A percentile compares a stretch with the other conserved stretches of the same genome.
phyloP scores from a whole-genome alignment of 495 filamentous ascomycete species.

The Parachaetomium inaequale region DNA sequence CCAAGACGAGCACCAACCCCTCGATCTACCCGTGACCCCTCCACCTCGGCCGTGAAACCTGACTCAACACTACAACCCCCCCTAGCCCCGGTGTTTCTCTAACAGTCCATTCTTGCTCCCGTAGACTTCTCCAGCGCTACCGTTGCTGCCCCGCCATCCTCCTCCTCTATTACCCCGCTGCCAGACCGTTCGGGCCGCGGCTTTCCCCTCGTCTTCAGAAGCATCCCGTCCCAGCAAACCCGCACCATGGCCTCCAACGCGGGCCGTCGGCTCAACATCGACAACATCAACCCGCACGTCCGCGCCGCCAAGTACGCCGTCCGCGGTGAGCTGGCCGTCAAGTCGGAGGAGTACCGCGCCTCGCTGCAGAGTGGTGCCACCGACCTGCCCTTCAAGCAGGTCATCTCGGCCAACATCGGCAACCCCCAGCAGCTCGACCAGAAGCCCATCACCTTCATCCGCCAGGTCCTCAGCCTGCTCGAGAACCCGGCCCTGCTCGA shows the following conservation, averaged over 20 bases:
- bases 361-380: slow-evolving; percentile 51
- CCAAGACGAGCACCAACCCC: background rate
- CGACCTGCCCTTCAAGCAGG: slow-evolving; percentile 77
- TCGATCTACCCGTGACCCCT: background rate
- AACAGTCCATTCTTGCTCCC: slow-evolving; percentile 16
- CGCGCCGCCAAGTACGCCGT: slow-evolving; percentile 90
- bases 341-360: slow-evolving; percentile 83
- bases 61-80: slow-evolving; percentile 6
- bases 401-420: slow-evolving; percentile 97
- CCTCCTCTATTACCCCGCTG: slow-evolving; percentile 22
- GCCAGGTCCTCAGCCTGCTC: slow-evolving; percentile 89
- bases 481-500: slow-evolving; percentile 85
- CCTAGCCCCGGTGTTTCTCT: slow-evolving; percentile 14
- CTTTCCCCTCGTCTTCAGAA: slow-evolving; percentile 3
- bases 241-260: slow-evolving; percentile 34
- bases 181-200: slow-evolving; percentile 1
- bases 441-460: slow-evolving; percentile 98
- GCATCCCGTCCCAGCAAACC: slow-evolving; percentile 19
- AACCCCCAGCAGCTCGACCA: slow-evolving; percentile 98
- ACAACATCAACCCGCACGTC: slow-evolving; percentile 90
- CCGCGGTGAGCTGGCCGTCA: slow-evolving; percentile 87
- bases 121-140: slow-evolving; percentile 18
- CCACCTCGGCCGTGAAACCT: background rate
- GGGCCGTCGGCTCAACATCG: slow-evolving; percentile 61
- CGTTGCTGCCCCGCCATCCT: slow-evolving; percentile 24